Conservation (phyloP, 2,329 filamentous ascomycete species). For the Knoxdaviesia proteae region DNA sequence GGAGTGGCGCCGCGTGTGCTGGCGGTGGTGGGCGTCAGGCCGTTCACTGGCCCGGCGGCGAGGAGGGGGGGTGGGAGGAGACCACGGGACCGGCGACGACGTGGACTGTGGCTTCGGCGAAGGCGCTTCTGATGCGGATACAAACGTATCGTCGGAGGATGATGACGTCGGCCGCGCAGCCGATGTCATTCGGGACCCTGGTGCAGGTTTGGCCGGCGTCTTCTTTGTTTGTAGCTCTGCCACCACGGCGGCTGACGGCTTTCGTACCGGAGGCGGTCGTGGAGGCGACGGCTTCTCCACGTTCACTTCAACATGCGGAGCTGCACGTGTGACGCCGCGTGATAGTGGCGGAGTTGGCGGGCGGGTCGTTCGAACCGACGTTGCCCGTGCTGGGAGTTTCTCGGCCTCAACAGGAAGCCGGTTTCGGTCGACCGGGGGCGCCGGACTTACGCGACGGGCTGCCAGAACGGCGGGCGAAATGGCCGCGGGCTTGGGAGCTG, state of each 20-base stretch:
- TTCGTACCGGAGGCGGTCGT: background rate
- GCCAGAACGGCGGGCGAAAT: slow-evolving; percentile 1
- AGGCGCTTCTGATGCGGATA: slow-evolving; percentile 17
- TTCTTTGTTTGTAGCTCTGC: slow-evolving; percentile 4
- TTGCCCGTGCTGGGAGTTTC: too few species aligned
- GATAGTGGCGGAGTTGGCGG: too few species aligned
- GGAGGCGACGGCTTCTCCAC: background rate
- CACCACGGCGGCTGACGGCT: background rate
- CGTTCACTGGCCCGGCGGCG: slow-evolving; percentile 6
- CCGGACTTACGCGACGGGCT: background rate
- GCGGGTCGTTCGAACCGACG: too few species aligned
- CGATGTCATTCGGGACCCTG: too few species aligned
- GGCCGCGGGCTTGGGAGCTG: slow-evolving; percentile 2
- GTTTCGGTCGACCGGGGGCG: too few species aligned
- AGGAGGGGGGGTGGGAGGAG: slow-evolving; percentile 5
- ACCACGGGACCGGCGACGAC: slow-evolving; percentile 7
- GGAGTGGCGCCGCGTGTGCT: slow-evolving; percentile 4
- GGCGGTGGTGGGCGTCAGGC: slow-evolving; percentile 4
- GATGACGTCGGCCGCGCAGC: too few species aligned
- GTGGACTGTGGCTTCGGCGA: slow-evolving; percentile 9
- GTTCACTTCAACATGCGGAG: too few species aligned
- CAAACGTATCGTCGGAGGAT: slow-evolving; percentile 26
- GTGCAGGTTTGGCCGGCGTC: slow-evolving; percentile 8
- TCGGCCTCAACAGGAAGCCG: too few species aligned
- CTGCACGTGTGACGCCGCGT: too few species aligned